A percentile compares a stretch with the other conserved stretches of the same genome.
These are phyloP conservation scores for Juglanconis sp. DNA, from an alignment of 2,329 filamentous ascomycete species.

Conservation along the genomic window DNA sequence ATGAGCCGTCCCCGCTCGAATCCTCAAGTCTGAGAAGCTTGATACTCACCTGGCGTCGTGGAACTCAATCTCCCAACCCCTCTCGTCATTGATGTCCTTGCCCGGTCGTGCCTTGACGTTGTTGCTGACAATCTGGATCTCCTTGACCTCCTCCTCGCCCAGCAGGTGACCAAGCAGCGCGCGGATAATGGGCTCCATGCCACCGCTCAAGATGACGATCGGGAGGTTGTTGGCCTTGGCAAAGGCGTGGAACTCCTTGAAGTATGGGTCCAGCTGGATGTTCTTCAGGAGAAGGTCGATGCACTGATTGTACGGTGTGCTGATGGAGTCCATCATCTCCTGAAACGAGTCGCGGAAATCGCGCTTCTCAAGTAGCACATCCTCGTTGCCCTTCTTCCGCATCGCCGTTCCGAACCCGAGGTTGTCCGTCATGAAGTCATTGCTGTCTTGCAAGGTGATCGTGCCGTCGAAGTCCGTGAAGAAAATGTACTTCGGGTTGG, in stretches of 20 bases:
- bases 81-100: slow-evolving; percentile 73
- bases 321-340: slow-evolving; percentile 88
- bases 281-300: slow-evolving; percentile 74
- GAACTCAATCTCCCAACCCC: slow-evolving; percentile 84
- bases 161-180: slow-evolving; percentile 77
- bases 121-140: slow-evolving; percentile 91
- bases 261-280: slow-evolving; percentile 85
- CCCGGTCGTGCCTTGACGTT: slow-evolving; percentile 61
- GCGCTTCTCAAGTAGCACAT: slow-evolving; percentile 68
- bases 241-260: slow-evolving; percentile 86
- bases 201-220: slow-evolving; percentile 85
- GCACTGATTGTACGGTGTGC: slow-evolving; percentile 76
- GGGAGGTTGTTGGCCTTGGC: slow-evolving; percentile 78
- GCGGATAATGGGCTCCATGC: slow-evolving; percentile 89
- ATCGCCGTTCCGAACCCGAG: slow-evolving; percentile 75
- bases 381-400: slow-evolving; percentile 70
- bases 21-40: slow-evolving; percentile 1
- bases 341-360: slow-evolving; percentile 84
- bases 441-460: slow-evolving; percentile 71
- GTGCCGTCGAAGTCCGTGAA: slow-evolving; percentile 99
- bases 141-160: slow-evolving; percentile 67
- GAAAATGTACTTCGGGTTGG: slow-evolving; percentile 87
- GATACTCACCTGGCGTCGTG: slow-evolving; percentile 72
- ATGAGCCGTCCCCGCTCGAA: not conserved
- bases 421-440: slow-evolving; percentile 80